phyloP scores from a whole-genome alignment of 306 rosid species.

The Pyrus bretschneideri region DNA sequence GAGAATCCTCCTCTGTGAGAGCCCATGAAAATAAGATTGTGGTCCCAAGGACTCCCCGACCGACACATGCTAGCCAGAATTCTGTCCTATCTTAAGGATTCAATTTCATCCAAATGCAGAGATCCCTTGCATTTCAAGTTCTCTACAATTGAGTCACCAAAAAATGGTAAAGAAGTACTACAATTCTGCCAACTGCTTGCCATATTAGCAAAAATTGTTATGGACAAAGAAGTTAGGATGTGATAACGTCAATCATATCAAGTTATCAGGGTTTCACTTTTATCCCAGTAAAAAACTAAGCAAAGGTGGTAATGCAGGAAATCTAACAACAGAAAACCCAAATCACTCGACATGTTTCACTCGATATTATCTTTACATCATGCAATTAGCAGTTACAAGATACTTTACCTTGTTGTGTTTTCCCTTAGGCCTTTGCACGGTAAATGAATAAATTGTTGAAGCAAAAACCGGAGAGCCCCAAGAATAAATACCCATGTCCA shows the following conservation, averaged over 20 bases:
- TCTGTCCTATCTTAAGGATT: no score
- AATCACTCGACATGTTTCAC: neutral
- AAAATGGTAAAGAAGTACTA: neutral
- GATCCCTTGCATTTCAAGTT: neutral
- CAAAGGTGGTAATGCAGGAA: neutral
- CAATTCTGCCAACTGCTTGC: neutral
- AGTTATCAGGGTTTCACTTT: neutral
- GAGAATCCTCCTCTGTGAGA: neutral
- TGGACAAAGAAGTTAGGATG: neutral
- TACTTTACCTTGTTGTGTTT: neutral
- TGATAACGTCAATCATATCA: neutral
- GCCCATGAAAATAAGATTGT: neutral
- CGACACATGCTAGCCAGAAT: neutral
- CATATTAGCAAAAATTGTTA: neutral
- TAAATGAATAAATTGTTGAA: neutral
- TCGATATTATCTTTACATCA: neutral
- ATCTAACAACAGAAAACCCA: neutral
- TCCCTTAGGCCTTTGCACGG: no score
- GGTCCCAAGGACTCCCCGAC: neutral
- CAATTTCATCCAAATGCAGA: neutral
- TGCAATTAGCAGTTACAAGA: neutral
- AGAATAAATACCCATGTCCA: neutral
- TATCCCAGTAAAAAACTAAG: slow-evolving; percentile 1
- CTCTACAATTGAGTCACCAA: neutral
- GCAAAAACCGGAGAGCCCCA: neutral